Base-by-base conservation (phyloP, 2,329 filamentous ascomycete species). In the Aspergillus quadrilineatus region DNA sequence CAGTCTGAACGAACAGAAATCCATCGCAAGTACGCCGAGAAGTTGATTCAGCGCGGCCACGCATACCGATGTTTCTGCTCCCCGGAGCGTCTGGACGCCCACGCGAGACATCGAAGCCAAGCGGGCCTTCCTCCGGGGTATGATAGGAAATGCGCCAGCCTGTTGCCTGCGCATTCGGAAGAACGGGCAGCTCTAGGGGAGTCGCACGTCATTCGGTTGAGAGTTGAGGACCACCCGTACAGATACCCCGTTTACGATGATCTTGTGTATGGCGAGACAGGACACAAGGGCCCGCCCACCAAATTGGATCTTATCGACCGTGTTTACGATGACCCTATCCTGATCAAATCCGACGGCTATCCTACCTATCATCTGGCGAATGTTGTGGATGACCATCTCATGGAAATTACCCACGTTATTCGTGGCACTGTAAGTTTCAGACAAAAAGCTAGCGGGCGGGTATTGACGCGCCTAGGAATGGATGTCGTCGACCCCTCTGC, bases 341-440 rank as follows among this genome's bases (percentile, higher is more conserved):
- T 99, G 41, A 79, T 97, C 58, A 99, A 99, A 73, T 88, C 87
- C 0, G 94, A 99, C 70, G 92, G 92, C 0, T 89, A 89, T 62
- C 94, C 94, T 0, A 99, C 95, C 0, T 99, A 99, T 69, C 94
- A 99, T 73, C 87, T 99, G 59, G 94, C 94, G 4, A 99, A 97
- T 68, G 93, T 99, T 7, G 88, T 99, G 4, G 94, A 99, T 69
- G 94, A 99, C 68, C 90, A 97, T 72, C 80, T 89, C 58, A 99
- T 99, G 94, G 79, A 90, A 58, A 95, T 99, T 63, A 97, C 92
- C 0, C 93, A 97, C 73, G 94, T 99, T 12, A 89, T 99, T 57
- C 87, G 94, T 42, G 94, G 93, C 52, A 88, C 89, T 28, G 87
- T 89, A 75, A 66, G 82, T 73, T 28, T 7, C 29, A 4, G 4